Percentiles rank a stretch among this genome's conserved stretches.
Conservation (phyloP, 441 rosid species). For the Gossypium gossypioides region DNA sequence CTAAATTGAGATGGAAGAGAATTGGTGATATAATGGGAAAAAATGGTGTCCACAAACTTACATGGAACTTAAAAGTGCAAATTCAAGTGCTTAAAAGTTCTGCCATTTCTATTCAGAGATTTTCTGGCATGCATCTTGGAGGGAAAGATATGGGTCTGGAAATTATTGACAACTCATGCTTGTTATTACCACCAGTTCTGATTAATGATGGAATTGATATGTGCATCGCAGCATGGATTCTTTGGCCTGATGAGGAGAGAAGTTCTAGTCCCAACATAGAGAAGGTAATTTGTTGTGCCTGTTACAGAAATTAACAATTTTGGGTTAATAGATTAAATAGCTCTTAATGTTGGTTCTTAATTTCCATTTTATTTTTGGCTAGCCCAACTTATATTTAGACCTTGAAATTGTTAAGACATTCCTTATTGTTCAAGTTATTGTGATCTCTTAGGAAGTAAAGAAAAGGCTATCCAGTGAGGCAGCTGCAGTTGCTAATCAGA, state of each 20-base stretch:
- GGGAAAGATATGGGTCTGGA: constrained; percentile 39
- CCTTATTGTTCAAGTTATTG: constrained; percentile 15
- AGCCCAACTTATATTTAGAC: constrained; percentile 3
- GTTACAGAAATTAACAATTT: constrained; percentile 4
- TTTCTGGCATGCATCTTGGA: constrained; percentile 33
- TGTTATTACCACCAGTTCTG: constrained; percentile 41
- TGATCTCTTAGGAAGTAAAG: constrained; percentile 65
- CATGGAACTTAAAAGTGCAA: constrained; percentile 91
- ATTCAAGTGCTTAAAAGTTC: constrained; percentile 75
- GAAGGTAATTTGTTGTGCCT: constrained; percentile 47
- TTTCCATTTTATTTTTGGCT: constrained; percentile 8
- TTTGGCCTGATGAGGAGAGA: constrained; percentile 99
- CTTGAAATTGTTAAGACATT: background rate
- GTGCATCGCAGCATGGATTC: constrained; percentile 79
- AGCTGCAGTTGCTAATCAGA: constrained; percentile 75
- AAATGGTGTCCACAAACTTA: constrained; percentile 53
- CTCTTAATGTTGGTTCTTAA: background rate
- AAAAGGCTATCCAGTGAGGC: constrained; percentile 77
- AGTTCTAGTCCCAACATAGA: constrained; percentile 76
- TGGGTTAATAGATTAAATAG: background rate
- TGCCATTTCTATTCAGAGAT: constrained; percentile 61
- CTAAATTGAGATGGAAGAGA: constrained; percentile 64
- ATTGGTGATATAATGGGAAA: constrained; percentile 71
- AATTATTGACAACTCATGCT: constrained; percentile 45
- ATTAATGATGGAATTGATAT: constrained; percentile 61